Evolutionary conservation across 148 eudicot genomes (phyloP), one percentile per base, ranked within the genome.

Genomic region (Rhododendron griersonianum): DNA sequence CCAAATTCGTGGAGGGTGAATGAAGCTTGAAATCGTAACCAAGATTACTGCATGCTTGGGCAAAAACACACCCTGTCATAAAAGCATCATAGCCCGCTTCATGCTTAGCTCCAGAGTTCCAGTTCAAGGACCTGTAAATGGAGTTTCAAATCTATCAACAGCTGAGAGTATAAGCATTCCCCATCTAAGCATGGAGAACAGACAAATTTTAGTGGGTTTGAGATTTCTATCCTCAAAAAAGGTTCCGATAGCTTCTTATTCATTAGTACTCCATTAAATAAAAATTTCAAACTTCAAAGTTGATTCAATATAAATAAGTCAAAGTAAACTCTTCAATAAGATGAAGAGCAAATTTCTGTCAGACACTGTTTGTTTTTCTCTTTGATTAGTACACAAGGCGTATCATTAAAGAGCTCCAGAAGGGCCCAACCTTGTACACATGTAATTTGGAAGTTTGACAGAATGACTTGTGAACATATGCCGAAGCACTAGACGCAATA

Each of bases 11-110:
- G 8, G 87, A 21, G 77, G 93, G 83, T 71, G 88, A 79, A 55
- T 86, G 81, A 28, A 75, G 50, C 23, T 89, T 80, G 85, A 91
- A 92, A 87, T 91, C 88, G 33, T 93, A 86, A 81, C 92, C 96
- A 33, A 95, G 90, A 90, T 91, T 91, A 85, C 84, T 83, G 92
- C 98, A 95, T 80, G 93, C 90, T 87, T 95, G 98, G 51, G 98
- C 94, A 89, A 97, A 95, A 85, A 95, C 87, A 81, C 98, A 95
- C 25, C 99, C 99, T 1, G 99, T 97, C 99, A 97, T 97, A 88
- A 97, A 97, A 57, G 99, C 99, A 90, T 97, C 99, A 84, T 97
- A 97, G 37, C 99, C 99, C 82, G 99, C 98, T 93, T 97, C 98
- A 82, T 97, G 99, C 90, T 91, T 95, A 61, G 95, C 95, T 78